phyloP scores from a whole-genome alignment of 1,139 yeast genomes.

The Nakaseomyces delphensis region DNA sequence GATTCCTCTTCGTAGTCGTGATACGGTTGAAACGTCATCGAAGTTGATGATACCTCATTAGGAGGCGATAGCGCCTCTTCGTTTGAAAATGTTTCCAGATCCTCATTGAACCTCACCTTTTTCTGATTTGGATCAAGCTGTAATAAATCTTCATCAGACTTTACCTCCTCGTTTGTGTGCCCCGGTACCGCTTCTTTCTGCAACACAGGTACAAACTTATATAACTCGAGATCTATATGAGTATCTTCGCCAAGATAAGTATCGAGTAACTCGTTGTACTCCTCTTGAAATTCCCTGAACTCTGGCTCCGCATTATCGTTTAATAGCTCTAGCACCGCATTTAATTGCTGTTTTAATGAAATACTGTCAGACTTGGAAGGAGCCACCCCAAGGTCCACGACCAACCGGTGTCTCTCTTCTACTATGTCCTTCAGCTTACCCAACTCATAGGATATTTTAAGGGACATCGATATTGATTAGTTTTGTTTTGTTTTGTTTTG shows the following conservation, averaged over 20 bases:
- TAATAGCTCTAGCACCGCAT: conserved; percentile 14
- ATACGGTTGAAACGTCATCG: conserved; percentile 18
- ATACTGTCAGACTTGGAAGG: conserved; percentile 25
- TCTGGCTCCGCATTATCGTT: conserved; percentile 5
- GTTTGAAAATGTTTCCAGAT: conserved; percentile 11
- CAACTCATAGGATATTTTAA: conserved; percentile 23
- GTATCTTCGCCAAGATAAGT: background rate
- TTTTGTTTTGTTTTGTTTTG: too few relatives aligned
- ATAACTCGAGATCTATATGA: background rate
- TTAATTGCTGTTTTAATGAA: conserved; percentile 19
- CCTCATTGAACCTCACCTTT: conserved; percentile 27
- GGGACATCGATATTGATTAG: too few relatives aligned
- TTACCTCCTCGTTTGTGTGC: too few relatives aligned
- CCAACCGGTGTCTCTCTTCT: conserved; percentile 25
- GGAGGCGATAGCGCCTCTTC: conserved; percentile 7
- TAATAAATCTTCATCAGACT: background rate
- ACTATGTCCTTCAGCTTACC: conserved; percentile 22
- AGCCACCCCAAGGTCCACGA: conserved; percentile 15
- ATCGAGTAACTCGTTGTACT: conserved; percentile 10
- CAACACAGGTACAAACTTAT: background rate
- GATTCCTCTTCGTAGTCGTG: conserved; percentile 16
- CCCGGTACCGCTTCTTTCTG: background rate
- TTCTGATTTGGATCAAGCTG: background rate
- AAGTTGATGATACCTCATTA: conserved; percentile 3
- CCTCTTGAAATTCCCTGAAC: background rate